These are phyloP conservation scores for Naganishia sp. DNA, from an alignment of 1,284 basidiomycete species.

Conservation along the genomic window DNA sequence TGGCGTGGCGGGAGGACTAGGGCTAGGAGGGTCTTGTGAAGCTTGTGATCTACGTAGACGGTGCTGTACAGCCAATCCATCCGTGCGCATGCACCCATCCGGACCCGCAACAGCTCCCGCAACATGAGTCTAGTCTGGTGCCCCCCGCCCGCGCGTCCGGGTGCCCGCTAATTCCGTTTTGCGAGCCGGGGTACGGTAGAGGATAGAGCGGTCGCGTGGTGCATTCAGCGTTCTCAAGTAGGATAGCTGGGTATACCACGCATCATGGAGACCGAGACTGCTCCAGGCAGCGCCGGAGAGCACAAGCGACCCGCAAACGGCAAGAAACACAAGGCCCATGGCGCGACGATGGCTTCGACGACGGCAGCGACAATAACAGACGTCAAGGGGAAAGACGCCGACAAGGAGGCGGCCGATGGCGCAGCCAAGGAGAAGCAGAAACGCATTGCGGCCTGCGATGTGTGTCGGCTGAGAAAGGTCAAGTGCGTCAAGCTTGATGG, in stretches of 20 bases:
- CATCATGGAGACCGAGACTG: not conserved
- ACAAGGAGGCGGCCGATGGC: not conserved
- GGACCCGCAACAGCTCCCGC: too few relatives aligned
- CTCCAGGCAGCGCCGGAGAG: not conserved
- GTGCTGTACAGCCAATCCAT: not conserved
- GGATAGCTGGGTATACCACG: too few relatives aligned
- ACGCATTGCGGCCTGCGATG: slow-evolving; percentile 30
- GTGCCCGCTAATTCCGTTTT: too few relatives aligned
- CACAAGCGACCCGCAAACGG: slow-evolving; percentile 1
- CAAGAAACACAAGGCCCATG: not conserved
- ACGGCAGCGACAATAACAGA: too few relatives aligned
- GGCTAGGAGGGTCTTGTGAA: not conserved
- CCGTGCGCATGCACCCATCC: too few relatives aligned
- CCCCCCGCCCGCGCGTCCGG: too few relatives aligned
- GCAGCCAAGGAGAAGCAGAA: slow-evolving; percentile 9
- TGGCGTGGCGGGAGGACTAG: slow-evolving; percentile 71
- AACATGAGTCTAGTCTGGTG: too few relatives aligned
- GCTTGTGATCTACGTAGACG: too few relatives aligned
- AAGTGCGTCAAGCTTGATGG: slow-evolving; percentile 38
- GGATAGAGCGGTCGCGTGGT: not conserved
- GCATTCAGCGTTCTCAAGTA: too few relatives aligned
- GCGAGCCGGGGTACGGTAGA: not conserved
- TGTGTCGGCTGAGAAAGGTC: slow-evolving; percentile 34
- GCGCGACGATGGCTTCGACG: not conserved
- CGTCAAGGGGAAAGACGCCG: not conserved